These are phyloP conservation scores for Tuber magnatum DNA, from an alignment of 495 filamentous ascomycete genomes.

Conservation along the genomic window DNA sequence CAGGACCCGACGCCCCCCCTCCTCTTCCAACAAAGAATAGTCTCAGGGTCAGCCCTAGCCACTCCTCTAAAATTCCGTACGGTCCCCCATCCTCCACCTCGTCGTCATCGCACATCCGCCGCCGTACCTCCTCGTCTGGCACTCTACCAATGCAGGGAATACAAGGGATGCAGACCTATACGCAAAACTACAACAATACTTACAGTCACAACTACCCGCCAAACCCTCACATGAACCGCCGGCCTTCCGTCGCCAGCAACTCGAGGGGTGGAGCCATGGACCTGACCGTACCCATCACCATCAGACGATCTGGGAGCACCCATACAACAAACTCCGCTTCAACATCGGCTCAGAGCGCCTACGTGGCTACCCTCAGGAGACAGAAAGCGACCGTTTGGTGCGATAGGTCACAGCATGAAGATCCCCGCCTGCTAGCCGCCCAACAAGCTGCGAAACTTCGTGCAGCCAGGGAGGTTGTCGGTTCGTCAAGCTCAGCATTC, in stretches of 20 bases:
- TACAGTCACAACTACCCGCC: slow-evolving; percentile 22
- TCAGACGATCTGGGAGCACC: slow-evolving; percentile 34
- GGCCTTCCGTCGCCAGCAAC: slow-evolving; percentile 29
- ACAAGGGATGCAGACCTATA: slow-evolving; percentile 12
- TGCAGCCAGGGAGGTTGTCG: slow-evolving; percentile 66
- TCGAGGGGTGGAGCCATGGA: slow-evolving; percentile 30
- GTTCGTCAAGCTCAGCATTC: slow-evolving; percentile 46
- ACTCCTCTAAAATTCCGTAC: slow-evolving; percentile 29
- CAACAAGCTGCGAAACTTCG: slow-evolving; percentile 75
- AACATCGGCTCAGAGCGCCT: slow-evolving; percentile 44
- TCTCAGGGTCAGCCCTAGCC: slow-evolving; percentile 29
- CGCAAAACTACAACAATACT: slow-evolving; percentile 18
- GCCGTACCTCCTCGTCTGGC: slow-evolving; percentile 37
- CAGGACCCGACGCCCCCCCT: slow-evolving; percentile 12
- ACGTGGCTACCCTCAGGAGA: slow-evolving; percentile 87
- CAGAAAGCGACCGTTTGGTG: slow-evolving; percentile 99
- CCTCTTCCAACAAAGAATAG: slow-evolving; percentile 19
- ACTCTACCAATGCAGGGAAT: slow-evolving; percentile 20
- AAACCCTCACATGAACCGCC: slow-evolving; percentile 29
- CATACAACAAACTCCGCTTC: slow-evolving; percentile 34
- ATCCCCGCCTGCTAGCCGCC: slow-evolving; percentile 71
- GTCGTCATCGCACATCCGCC: slow-evolving; percentile 27
- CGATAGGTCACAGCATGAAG: slow-evolving; percentile 86
- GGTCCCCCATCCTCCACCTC: slow-evolving; percentile 20
- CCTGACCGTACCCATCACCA: slow-evolving; percentile 21